Base-by-base conservation (phyloP, 371 early-diverging fungal species). In the Syncephalis fuscata region DNA sequence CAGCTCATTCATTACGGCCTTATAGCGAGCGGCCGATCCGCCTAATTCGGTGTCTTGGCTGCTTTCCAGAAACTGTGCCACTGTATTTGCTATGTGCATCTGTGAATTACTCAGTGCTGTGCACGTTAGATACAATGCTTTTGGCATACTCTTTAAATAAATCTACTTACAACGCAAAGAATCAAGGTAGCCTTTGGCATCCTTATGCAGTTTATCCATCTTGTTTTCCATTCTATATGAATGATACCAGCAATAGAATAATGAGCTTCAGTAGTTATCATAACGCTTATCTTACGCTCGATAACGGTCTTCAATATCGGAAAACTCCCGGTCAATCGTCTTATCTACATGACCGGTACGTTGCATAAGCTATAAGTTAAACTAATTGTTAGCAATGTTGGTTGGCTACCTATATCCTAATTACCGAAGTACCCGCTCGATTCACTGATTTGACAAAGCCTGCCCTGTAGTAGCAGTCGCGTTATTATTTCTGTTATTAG, bases 151-250 rank as follows among this genome's bases (percentile, higher is more conserved):
- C 14, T 8, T 9, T 9, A 17, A 38, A 46, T 23, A 41, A 52
- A 52, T n/a, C n/a, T 10, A 37, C 52, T 19, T 64, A 80, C 85
- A 79, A 63, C 83, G 56, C 36, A 94, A 68, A 17, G 92, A 76
- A 52, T 87, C 82, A 32, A 92, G 68, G 60, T 92, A 95, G 21
- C 88, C 89, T 60, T 86, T 88, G n/a, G 96, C 77, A 61, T 95
- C 92, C 50, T 80, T 84, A 54, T 88, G 76, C 3, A 95, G 67
- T 39, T 73, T 78, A 54, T 91, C 88, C 1, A 82, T 72, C 46
- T 92, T 90, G 21, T 70, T 61, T 59, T 93, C 92, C 24, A 92
- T 70, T 38, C 90, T 92, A 58, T n/a, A n/a, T n/a, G n/a, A n/a
- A n/a, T n/a, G n/a, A n/a, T n/a, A 32, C 11, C 4, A 32, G 4